Evolutionary conservation across 345 rosid species (phyloP).

Genomic region (Acer negundo): DNA sequence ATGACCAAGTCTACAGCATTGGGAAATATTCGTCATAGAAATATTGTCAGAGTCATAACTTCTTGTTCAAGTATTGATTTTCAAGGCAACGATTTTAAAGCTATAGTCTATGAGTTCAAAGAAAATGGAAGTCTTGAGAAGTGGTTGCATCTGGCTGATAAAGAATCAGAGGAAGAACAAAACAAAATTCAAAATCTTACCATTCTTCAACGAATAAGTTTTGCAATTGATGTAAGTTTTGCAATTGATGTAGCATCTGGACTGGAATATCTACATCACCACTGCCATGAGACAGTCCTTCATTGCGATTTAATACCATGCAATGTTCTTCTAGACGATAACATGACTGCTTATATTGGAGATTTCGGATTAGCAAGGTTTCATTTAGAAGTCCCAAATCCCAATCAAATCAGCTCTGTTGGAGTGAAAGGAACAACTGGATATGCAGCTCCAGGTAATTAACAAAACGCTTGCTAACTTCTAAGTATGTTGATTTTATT

Average conservation of each 20-base stretch:
- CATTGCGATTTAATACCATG: conserved; percentile 22
- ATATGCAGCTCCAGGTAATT: conserved; percentile 26
- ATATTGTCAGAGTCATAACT: conserved; percentile 18
- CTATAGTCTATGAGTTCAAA: conserved; percentile 22
- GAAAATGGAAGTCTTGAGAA: conserved; percentile 30
- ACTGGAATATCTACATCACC: conserved; percentile 14
- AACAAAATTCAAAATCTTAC: neutral
- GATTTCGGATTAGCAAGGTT: conserved; percentile 26
- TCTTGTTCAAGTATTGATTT: conserved; percentile 20
- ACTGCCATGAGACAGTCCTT: neutral
- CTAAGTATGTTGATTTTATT: neutral
- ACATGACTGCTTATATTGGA: conserved; percentile 19
- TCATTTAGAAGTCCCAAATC: neutral
- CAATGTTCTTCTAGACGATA: conserved; percentile 21
- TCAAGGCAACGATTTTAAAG: conserved; percentile 28
- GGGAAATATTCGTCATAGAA: conserved; percentile 21
- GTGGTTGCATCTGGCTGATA: conserved; percentile 8
- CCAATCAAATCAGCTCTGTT: conserved; percentile 2
- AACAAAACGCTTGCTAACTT: too few species aligned
- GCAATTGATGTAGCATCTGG: conserved; percentile 2
- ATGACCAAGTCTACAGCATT: conserved; percentile 21
- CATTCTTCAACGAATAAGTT: conserved; percentile 17
- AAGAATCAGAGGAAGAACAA: neutral
- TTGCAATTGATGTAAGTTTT: conserved; percentile 13
- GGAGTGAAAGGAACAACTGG: conserved; percentile 19